Base-by-base conservation (phyloP, 2,329 filamentous ascomycete species). In the Simplicillium sp. region DNA sequence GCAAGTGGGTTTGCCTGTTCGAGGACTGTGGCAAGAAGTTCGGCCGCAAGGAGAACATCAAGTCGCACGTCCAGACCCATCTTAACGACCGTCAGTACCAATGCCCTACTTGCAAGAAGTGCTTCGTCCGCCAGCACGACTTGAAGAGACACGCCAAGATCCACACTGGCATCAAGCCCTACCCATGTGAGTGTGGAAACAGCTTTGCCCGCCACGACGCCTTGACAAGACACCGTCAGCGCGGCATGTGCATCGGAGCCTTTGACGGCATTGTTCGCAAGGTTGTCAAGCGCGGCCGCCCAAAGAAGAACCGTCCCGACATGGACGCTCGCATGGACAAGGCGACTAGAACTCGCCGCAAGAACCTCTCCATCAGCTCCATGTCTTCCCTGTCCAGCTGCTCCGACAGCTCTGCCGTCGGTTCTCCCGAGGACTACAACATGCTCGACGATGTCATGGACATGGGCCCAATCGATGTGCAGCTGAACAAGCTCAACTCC, bases 21-120 rank as follows among this genome's bases (percentile, higher is more conserved):
- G 72, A 87, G 8, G 81, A 80, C 20, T 98, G 92, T 62, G 77
- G 81, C 51, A 94, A 95, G 62, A 78, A 81, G 40, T 97, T 98
- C 57, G 90, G 89, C n/a, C 80, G 92, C 51, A 94, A 96, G 61
- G 92, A 98, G 62, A 97, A 98, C 65, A 96, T 97, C 69, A 94
- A 95, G 60, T 94, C 89, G 1, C 92, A 98, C 60, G 87, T 98
- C 12, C 92, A 98, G 64, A 98, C 92, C 3, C 92, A 98, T 63
- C 81, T 98, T 48, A 92, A 94, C 54, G 92, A 98, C 60, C 78
- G 92, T 37, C 92, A 96, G 59, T 98, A 87, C 66, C 83, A 87
- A 61, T 98, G 92, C 64, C 88, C 90, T 36, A 82, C 85, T 41
- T 98, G 92, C 67, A 75, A 84, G 39, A 97, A 97, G 66, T 90